These are phyloP conservation scores for Didymella glomerata DNA, from an alignment of 2,329 filamentous ascomycete genomes.

Conservation along the genomic window DNA sequence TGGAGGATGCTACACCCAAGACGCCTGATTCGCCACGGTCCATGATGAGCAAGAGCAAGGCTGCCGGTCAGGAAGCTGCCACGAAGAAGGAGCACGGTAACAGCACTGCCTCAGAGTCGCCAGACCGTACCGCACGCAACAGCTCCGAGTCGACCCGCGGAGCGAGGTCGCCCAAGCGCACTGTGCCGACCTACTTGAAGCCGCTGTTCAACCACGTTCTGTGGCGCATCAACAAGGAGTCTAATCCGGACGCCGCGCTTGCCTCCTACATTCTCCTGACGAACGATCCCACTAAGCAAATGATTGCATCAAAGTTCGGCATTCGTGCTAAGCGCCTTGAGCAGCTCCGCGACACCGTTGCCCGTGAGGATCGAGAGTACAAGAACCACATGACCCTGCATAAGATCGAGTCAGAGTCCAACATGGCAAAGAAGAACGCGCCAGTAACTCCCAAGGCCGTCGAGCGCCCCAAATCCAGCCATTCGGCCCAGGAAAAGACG, in stretches of 20 bases:
- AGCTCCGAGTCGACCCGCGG: constrained; percentile 34
- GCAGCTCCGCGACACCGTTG: constrained; percentile 59
- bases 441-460: constrained; percentile 26
- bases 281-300: constrained; percentile 58
- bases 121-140: constrained; percentile 43
- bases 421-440: constrained; percentile 25
- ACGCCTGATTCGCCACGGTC: constrained; percentile 54
- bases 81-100: constrained; percentile 34
- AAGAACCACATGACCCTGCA: constrained; percentile 52
- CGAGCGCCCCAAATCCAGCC: constrained; percentile 43
- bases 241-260: constrained; percentile 57
- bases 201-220: constrained; percentile 62
- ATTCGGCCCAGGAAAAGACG: constrained; percentile 28
- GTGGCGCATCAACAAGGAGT: constrained; percentile 61
- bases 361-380: constrained; percentile 59
- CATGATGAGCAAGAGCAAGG: constrained; percentile 39
- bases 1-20: constrained; percentile 47
- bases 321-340: constrained; percentile 60
- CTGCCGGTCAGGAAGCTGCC: constrained; percentile 27
- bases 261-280: constrained; percentile 62
- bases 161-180: constrained; percentile 39
- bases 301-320: constrained; percentile 59
- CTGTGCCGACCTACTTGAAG: constrained; percentile 53
- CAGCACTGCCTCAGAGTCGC: constrained; percentile 27
- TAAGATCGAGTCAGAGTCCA: constrained; percentile 48